phyloP scores from a whole-genome alignment of 768 basidiomycete genomes.

The Boletus reticulatus region DNA sequence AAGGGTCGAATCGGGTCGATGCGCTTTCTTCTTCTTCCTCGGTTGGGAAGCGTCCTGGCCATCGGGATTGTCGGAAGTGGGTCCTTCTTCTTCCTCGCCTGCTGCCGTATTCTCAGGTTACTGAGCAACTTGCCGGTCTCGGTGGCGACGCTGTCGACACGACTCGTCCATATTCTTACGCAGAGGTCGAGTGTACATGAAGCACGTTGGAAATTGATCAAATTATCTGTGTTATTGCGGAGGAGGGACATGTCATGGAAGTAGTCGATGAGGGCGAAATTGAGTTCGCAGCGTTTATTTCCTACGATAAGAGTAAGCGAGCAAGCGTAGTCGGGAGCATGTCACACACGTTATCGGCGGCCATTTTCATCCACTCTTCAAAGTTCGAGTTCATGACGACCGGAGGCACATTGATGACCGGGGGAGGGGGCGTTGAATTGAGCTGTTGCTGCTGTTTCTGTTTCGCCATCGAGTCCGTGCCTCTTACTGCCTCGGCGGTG shows the following conservation, averaged over 20 bases:
- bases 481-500: conserved; percentile 33
- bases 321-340: not conserved
- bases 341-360: conserved; percentile 86
- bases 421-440: conserved; percentile 56
- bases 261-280: conserved; percentile 96
- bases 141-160: conserved; percentile 94
- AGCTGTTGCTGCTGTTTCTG: conserved; percentile 61
- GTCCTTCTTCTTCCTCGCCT: conserved; percentile 58
- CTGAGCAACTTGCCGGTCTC: conserved; percentile 94
- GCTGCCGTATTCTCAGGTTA: conserved; percentile 66
- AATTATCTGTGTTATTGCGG: conserved; percentile 89
- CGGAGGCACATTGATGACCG: conserved; percentile 57
- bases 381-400: conserved; percentile 92
- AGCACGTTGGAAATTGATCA: conserved; percentile 99
- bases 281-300: conserved; percentile 98
- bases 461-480: conserved; percentile 39
- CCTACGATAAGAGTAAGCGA: conserved; percentile 50
- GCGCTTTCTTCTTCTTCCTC: conserved; percentile 59
- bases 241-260: conserved; percentile 98
- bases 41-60: conserved; percentile 60
- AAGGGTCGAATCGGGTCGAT: conserved; percentile 79
- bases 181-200: conserved; percentile 97
- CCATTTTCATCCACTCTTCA: conserved; percentile 99
- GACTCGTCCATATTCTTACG: conserved; percentile 98
- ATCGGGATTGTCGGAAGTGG: conserved; percentile 61